phyloP scores from a whole-genome alignment of 805 yeast genomes.

The Candida easanensis region DNA sequence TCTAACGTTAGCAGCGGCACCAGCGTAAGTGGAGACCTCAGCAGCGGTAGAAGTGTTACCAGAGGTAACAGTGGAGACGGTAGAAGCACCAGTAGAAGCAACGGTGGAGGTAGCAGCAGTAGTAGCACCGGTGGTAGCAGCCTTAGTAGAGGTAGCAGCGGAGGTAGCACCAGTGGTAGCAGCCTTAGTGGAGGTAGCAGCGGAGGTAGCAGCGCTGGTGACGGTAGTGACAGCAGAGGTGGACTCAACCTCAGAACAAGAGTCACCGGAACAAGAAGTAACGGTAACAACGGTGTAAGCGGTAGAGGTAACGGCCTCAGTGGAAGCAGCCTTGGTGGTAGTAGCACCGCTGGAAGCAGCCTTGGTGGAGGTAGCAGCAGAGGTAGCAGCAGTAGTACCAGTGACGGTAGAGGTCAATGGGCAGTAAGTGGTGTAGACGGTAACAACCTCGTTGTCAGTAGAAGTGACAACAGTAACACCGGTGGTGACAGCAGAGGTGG shows the following conservation, averaged over 20 bases:
- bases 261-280: background rate
- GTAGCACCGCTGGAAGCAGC: conserved; percentile 23
- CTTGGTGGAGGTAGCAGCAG: conserved; percentile 15
- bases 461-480: conserved; percentile 24
- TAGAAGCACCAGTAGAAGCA: conserved; percentile 7
- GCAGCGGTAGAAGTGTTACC: conserved; percentile 6
- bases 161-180: conserved; percentile 4
- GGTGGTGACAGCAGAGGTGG: conserved; percentile 4
- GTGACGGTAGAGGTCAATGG: conserved; percentile 25
- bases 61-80: conserved; percentile 5
- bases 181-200: conserved; percentile 5
- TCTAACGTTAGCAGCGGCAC: conserved; percentile 26
- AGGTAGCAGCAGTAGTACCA: conserved; percentile 27
- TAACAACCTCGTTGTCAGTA: conserved; percentile 7
- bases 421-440: conserved; percentile 22
- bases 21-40: conserved; percentile 11
- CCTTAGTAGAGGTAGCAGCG: conserved; percentile 9
- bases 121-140: conserved; percentile 8
- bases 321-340: conserved; percentile 10
- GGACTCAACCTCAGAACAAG: conserved; percentile 4
- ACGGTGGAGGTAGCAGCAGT: conserved; percentile 7
- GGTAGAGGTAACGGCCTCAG: conserved; percentile 14
- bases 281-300: conserved; percentile 25
- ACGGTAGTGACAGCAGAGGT: conserved; percentile 15
- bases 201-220: conserved; percentile 11